Percentiles rank a stretch among this genome's conserved stretches.
Evolutionary conservation across 305 asterid genomes (phyloP).

Genomic region (Fraxinus xanthoxyloides): DNA sequence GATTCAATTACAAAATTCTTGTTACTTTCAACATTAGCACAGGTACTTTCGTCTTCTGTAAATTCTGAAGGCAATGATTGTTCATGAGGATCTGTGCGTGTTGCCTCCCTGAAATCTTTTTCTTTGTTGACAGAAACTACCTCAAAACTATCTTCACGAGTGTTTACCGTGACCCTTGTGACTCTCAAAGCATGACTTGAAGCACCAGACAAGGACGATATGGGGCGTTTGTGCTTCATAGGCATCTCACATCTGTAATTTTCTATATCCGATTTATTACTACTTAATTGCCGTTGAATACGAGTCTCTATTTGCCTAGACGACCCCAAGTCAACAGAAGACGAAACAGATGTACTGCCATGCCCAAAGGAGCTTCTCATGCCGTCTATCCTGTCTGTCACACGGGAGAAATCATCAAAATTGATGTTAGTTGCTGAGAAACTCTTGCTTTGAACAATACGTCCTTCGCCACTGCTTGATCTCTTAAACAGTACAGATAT

Average conservation of each 20-base stretch:
- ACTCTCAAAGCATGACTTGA: conserved; percentile 52
- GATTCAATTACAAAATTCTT: conserved; percentile 32
- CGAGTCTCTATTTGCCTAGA: conserved; percentile 53
- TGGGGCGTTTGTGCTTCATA: conserved; percentile 57
- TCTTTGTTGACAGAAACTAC: conserved; percentile 33
- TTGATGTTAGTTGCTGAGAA: conserved; percentile 69
- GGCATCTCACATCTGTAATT: conserved; percentile 50
- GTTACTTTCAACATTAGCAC: conserved; percentile 49
- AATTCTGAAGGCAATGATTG: conserved; percentile 42
- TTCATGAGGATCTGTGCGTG: conserved; percentile 34
- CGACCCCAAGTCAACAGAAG: conserved; percentile 81
- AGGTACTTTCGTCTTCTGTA: conserved; percentile 43
- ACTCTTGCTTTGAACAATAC: conserved; percentile 65
- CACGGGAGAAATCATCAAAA: conserved; percentile 73
- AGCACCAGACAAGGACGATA: conserved; percentile 74
- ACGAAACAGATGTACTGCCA: conserved; percentile 72
- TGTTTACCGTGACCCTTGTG: conserved; percentile 44
- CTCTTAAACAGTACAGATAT: conserved; percentile 67
- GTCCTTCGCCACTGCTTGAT: conserved; percentile 59
- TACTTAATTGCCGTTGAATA: conserved; percentile 59
- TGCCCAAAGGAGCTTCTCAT: conserved; percentile 79
- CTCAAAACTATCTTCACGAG: conserved; percentile 49
- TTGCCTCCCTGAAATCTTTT: conserved; percentile 32
- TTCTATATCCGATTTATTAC: conserved; percentile 65
- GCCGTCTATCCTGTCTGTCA: conserved; percentile 70